Conservation (phyloP, 352 stramenopile species). For the Phytophthora cryptogea region DNA sequence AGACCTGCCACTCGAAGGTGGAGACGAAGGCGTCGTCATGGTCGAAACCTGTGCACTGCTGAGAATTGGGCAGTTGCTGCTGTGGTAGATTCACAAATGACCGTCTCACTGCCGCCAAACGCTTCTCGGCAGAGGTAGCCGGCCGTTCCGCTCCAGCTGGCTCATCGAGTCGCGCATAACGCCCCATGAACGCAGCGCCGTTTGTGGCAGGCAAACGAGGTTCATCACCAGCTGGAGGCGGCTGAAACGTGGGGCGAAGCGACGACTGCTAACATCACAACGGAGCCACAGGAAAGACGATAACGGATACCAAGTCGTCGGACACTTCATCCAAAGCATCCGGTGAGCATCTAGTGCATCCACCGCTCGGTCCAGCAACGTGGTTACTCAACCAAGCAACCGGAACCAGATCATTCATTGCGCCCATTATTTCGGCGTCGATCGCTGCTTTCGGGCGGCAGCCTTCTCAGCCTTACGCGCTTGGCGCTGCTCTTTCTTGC, state of each 20-base stretch:
- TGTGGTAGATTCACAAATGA: slow-evolving; percentile 27
- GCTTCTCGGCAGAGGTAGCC: slow-evolving; percentile 20
- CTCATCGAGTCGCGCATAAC: slow-evolving; percentile 19
- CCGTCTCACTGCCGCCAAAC: background rate
- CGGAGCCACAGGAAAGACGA: slow-evolving; percentile 5
- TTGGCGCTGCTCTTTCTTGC: slow-evolving; percentile 56
- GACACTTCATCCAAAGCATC: slow-evolving; percentile 8
- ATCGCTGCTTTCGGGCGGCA: slow-evolving; percentile 10
- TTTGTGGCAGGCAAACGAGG: slow-evolving; percentile 17
- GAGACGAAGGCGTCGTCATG: slow-evolving; percentile 19
- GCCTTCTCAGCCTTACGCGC: slow-evolving; percentile 37
- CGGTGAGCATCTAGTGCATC: slow-evolving; percentile 3
- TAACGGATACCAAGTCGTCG: slow-evolving; percentile 3
- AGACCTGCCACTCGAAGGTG: background rate
- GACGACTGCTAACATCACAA: background rate
- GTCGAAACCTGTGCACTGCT: slow-evolving; percentile 5
- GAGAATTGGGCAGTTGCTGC: slow-evolving; percentile 7
- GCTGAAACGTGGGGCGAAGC: slow-evolving; percentile 1
- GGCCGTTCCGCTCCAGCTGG: slow-evolving; percentile 22
- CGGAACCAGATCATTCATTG: slow-evolving; percentile 19
- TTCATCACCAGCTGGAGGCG: background rate
- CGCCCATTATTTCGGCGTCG: slow-evolving; percentile 23
- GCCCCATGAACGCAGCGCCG: background rate
- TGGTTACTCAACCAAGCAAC: slow-evolving; percentile 5
- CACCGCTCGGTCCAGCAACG: slow-evolving; percentile 5